Conservation (phyloP, 768 basidiomycete genomes). For the Hydnum rufescens region DNA sequence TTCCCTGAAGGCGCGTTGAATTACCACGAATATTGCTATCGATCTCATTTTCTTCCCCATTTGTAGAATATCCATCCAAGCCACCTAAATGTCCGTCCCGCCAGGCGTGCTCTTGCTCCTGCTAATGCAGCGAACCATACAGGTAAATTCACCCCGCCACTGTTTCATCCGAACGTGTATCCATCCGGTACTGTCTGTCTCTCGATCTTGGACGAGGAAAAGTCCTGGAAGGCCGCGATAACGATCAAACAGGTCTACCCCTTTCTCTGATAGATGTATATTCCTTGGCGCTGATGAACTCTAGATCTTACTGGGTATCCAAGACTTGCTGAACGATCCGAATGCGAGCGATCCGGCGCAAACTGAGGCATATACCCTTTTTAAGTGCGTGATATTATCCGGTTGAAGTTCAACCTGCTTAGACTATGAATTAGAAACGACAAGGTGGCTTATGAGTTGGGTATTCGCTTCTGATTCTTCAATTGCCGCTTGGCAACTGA, state of each 20-base stretch:
- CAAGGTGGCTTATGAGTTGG: constrained; percentile 79
- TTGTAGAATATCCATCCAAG: constrained; percentile 78
- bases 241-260: constrained; percentile 83
- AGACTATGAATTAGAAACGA: constrained; percentile 48
- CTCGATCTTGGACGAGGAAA: constrained; percentile 96
- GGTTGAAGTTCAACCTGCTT: not conserved
- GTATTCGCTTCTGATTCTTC: constrained; percentile 11
- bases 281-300: not conserved
- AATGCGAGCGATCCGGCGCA: constrained; percentile 97
- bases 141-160: constrained; percentile 93
- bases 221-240: constrained; percentile 96
- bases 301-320: constrained; percentile 88
- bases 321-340: constrained; percentile 86
- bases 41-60: not conserved
- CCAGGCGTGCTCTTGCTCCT: constrained; percentile 2
- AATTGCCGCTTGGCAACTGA: not conserved
- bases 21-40: not conserved
- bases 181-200: constrained; percentile 97
- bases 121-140: constrained; percentile 3
- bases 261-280: not conserved
- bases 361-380: constrained; percentile 96
- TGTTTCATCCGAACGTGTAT: constrained; percentile 98
- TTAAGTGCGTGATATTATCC: constrained; percentile 49
- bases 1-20: constrained; percentile 75
- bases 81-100: constrained; percentile 65